phyloP scores from a whole-genome alignment of 805 yeast genomes.

The Candida germanica region DNA sequence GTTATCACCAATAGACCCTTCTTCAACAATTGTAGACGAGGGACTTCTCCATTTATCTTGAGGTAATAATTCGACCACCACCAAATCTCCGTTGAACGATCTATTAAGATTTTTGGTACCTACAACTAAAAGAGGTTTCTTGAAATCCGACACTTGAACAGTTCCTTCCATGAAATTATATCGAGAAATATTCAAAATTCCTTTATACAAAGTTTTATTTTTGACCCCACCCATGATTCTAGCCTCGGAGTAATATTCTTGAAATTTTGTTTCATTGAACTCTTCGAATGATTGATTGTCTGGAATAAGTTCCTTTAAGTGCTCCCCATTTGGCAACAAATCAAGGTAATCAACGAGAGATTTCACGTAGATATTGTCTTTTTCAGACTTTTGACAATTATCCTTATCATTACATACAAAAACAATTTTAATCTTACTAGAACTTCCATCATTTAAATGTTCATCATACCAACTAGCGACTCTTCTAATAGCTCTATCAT shows the following conservation, averaged over 20 bases:
- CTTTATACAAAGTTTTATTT: conserved; percentile 85
- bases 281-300: conserved; percentile 15
- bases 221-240: conserved; percentile 88
- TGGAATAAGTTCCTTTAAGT: conserved; percentile 76
- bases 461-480: conserved; percentile 67
- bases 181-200: conserved; percentile 72
- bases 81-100: conserved; percentile 88
- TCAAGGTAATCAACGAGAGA: conserved; percentile 70
- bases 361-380: conserved; percentile 52
- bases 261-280: conserved; percentile 56
- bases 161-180: conserved; percentile 89
- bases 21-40: conserved; percentile 74
- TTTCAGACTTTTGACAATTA: conserved; percentile 55
- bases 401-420: conserved; percentile 76
- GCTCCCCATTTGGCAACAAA: conserved; percentile 66
- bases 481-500: conserved; percentile 84
- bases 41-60: conserved; percentile 86
- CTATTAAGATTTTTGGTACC: conserved; percentile 88
- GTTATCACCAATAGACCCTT: conserved; percentile 56
- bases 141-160: conserved; percentile 65
- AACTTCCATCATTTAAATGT: conserved; percentile 49
- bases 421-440: conserved; percentile 44
- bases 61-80: conserved; percentile 86
- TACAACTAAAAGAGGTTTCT: conserved; percentile 74
- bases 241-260: conserved; percentile 75